Conservation (phyloP, 306 rosid species). For the Malus asiatica region DNA sequence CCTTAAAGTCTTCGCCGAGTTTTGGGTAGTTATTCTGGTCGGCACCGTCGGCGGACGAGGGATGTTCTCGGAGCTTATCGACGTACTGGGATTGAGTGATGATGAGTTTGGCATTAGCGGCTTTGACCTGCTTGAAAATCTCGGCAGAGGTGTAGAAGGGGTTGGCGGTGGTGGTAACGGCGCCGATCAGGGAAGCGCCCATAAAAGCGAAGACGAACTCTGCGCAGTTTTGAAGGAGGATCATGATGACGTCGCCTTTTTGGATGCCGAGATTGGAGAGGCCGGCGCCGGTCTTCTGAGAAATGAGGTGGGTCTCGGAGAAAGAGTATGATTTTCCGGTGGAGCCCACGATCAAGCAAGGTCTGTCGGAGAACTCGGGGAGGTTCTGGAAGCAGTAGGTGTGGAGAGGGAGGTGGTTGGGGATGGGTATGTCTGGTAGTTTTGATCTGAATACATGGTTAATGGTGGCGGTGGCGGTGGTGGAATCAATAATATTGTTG, state of each 20-base stretch:
- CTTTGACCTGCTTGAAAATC: conserved; percentile 49
- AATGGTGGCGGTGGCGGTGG: neutral
- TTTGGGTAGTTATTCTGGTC: neutral
- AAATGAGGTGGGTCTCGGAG: conserved; percentile 37
- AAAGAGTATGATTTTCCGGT: conserved; percentile 48
- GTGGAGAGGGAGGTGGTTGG: conserved; percentile 71
- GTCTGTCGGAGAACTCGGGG: conserved; percentile 34
- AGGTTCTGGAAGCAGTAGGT: conserved; percentile 49
- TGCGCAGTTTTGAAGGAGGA: conserved; percentile 62
- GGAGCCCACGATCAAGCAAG: conserved; percentile 64
- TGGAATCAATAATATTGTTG: neutral
- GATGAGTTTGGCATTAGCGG: conserved; percentile 46
- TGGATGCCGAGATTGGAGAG: conserved; percentile 43
- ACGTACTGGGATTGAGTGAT: conserved; percentile 63
- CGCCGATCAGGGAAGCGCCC: conserved; percentile 74
- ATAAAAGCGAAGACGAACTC: conserved; percentile 66
- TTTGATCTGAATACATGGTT: conserved; percentile 48
- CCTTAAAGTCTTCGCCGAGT: conserved; percentile 36
- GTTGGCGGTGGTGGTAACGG: conserved; percentile 69
- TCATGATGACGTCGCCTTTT: conserved; percentile 67
- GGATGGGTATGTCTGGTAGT: conserved; percentile 61
- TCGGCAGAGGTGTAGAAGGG: conserved; percentile 71
- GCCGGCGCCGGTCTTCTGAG: conserved; percentile 41
- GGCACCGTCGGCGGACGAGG: neutral
- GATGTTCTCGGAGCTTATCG: conserved; percentile 35